Evolutionary conservation across 805 yeast species (phyloP), one percentile per base, ranked within the genome.

Genomic region (Wickerhamiella brachini): DNA sequence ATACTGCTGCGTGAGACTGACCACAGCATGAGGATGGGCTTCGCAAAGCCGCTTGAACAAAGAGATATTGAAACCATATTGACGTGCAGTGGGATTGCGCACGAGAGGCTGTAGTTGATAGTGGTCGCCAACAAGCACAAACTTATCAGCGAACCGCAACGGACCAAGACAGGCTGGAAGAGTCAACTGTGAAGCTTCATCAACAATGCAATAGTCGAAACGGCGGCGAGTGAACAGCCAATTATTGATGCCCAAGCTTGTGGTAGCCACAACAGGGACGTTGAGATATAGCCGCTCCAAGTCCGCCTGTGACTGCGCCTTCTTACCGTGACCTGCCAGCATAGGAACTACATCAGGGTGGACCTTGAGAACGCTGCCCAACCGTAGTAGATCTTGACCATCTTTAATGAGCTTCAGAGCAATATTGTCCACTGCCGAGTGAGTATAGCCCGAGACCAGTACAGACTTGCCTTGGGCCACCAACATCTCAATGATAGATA

Each of bases 91-190:
- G 0, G 80, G 75, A 58, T 79, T 79, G 23, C 76, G 73, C 0
- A 93, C 88, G 48, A 93, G 70, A 0, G 99, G 98, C 2, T 97
- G 94, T 23, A 93, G 70, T 65, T 93, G 99, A 56, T 76, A 79
- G 64, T 93, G 97, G 63, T 93, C 99, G 9, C 99, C 99, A n/a
- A 93, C 97, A 54, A 93, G 72, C 1, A 93, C 75, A 63, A 90
- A 93, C 64, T 77, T 84, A 45, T 83, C 81, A 34, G 88, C 81
- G 56, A 76, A 77, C 31, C 88, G 66, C 46, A 93, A 65, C 0
- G 98, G 97, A 0, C 97, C 98, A 26, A 93, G 65, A 58, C 94
- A 84, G 5, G 85, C 74, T 0, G 99, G 98, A 73, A 90, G 73
- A 0, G 97, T 83, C 0, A 90, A 85, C 62, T 93, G 98, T 1